Evolutionary conservation across 176 grass and related monocot species (phyloP), one percentile per base, ranked within the genome.

Genomic region (Triticum monococcum): DNA sequence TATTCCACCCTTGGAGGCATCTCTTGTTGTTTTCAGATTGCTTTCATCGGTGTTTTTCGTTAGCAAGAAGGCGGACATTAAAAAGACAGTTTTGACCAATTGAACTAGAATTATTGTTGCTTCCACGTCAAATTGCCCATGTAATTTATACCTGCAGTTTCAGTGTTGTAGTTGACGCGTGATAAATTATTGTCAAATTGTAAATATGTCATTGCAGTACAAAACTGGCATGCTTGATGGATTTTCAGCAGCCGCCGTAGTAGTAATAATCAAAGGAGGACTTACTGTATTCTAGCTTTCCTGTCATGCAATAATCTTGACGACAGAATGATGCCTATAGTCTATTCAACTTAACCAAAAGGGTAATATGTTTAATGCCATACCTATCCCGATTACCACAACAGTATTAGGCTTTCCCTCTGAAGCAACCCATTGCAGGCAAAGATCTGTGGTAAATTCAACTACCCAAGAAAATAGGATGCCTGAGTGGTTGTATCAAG

Each of bases 1-100:
- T 79, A 79, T 83, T 79, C 80, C 84, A 33, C 45, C 72, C 86
- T 50, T 43, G 84, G 41, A 52, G 60, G 64, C 54, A 79, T 80
- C 68, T 75, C 48, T 75, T 75, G 24, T 8, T 67, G 36, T 62
- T 68, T 37, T 17, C 45, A 5, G 41, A 30, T 75, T 50, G 72
- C 14, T 50, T 28, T 30, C 72, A 75, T 28, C 13, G 72, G 20
- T 75, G 72, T 75, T 75, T 28, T 37, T 8, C 3, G 24, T 50
- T 75, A 50, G 41, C 40, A 75, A 75, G 40, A 74, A 6, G 54
- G 14, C 12, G 50, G 28, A 52, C 30, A 52, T 35, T 10, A 40
- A 66, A 38, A 75, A 16, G 78, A 75, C 66, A 12, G 22, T 45
- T 28, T 84, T 87, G 26, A 83, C 73, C 38, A 73, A 40, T 79